phyloP scores from a whole-genome alignment of 495 filamentous ascomycete species.

The Daldinia decipiens region DNA sequence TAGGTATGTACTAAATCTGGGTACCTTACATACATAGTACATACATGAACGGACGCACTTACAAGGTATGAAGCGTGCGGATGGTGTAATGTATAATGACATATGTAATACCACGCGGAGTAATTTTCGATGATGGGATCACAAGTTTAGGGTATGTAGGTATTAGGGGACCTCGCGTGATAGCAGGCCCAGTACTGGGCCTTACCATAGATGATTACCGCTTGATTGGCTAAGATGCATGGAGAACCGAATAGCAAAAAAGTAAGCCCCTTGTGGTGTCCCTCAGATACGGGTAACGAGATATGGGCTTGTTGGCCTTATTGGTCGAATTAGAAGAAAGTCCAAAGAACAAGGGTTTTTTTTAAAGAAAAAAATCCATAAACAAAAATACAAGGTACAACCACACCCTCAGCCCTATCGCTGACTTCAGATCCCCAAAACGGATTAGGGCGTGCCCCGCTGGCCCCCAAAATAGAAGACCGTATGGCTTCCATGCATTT shows the following conservation, averaged over 20 bases:
- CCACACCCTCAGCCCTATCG: slow-evolving; percentile 29
- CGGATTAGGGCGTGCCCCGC: slow-evolving; percentile 9
- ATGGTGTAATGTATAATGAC: neutral
- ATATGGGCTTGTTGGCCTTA: neutral
- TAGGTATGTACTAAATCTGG: slow-evolving; percentile 35
- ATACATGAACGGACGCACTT: slow-evolving; percentile 1
- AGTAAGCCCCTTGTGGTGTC: neutral
- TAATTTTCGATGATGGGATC: slow-evolving; percentile 12
- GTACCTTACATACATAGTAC: slow-evolving; percentile 11
- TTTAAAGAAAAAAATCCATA: too few relatives aligned
- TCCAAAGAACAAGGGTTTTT: neutral
- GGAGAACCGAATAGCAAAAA: slow-evolving; percentile 2
- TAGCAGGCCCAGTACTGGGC: neutral
- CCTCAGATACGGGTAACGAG: slow-evolving; percentile 1
- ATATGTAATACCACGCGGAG: slow-evolving; percentile 14
- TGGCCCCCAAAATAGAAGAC: slow-evolving; percentile 32
- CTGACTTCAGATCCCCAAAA: slow-evolving; percentile 6
- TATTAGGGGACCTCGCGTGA: slow-evolving; percentile 2
- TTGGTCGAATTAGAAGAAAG: neutral
- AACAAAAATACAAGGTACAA: neutral
- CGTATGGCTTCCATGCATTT: slow-evolving; percentile 22
- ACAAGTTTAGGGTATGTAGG: neutral
- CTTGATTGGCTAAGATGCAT: slow-evolving; percentile 3
- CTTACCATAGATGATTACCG: neutral
- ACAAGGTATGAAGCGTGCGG: slow-evolving; percentile 11